Conservation (phyloP, 495 filamentous ascomycete species). For the Thozetella sp. region DNA sequence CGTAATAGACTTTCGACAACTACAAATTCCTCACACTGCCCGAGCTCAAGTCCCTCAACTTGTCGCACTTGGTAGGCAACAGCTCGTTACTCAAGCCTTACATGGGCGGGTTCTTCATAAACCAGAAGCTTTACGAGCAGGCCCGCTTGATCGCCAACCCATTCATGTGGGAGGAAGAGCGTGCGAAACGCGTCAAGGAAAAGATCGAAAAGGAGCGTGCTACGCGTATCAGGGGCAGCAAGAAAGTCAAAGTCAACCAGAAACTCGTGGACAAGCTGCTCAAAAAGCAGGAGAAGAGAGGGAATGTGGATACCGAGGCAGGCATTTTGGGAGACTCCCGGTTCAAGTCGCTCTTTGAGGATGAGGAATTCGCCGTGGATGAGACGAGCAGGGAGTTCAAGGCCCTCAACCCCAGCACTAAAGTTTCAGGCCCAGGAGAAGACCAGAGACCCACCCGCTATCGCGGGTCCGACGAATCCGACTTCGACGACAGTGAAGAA, state of each 20-base stretch:
- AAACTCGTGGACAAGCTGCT: constrained; percentile 82
- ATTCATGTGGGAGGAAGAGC: constrained; percentile 87
- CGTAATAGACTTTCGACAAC: constrained; percentile 80
- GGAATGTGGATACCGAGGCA: constrained; percentile 59
- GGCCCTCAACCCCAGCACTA: constrained; percentile 81
- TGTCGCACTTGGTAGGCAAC: constrained; percentile 85
- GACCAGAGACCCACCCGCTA: constrained; percentile 16
- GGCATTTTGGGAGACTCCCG: constrained; percentile 78
- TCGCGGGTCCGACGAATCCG: constrained; percentile 25
- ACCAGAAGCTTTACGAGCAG: constrained; percentile 90
- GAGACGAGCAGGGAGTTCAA: constrained; percentile 87
- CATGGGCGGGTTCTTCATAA: constrained; percentile 98
- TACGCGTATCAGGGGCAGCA: constrained; percentile 86
- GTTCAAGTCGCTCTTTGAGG: constrained; percentile 88
- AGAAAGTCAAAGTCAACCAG: constrained; percentile 90
- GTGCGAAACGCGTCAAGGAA: constrained; percentile 82
- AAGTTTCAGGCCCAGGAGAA: constrained; percentile 24
- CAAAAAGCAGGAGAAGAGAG: constrained; percentile 77
- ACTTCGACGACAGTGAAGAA: constrained; percentile 44
- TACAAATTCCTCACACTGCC: constrained; percentile 94
- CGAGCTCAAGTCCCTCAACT: constrained; percentile 76
- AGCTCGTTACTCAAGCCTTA: constrained; percentile 88
- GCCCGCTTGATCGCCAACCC: constrained; percentile 91
- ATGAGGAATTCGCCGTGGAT: constrained; percentile 90
- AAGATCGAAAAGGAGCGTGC: constrained; percentile 94